Conservation (phyloP, 2,329 filamentous ascomycete species). For the Coniochaeta pulveracea region DNA sequence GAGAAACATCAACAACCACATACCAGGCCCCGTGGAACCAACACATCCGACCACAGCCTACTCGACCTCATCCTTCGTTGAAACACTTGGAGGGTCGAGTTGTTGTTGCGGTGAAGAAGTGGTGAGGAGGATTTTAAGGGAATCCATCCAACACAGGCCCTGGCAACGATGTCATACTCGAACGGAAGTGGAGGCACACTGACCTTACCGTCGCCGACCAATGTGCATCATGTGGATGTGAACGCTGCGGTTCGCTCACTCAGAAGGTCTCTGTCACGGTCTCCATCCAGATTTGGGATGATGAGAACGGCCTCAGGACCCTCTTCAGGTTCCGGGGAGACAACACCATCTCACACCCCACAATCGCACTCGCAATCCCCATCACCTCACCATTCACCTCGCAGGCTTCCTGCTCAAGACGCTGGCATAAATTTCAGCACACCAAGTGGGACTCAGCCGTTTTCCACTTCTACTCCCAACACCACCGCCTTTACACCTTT, state of each 20-base stretch:
- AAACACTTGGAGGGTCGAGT: too few species aligned
- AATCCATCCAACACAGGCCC: too few species aligned
- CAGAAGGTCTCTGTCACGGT: conserved; percentile 78
- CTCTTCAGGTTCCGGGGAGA: conserved; percentile 31
- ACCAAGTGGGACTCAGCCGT: conserved; percentile 14
- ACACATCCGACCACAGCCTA: too few species aligned
- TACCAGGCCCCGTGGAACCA: too few species aligned
- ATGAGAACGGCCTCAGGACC: conserved; percentile 23
- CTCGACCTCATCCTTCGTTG: too few species aligned
- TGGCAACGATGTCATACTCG: conserved; percentile 42
- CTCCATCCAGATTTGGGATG: conserved; percentile 81
- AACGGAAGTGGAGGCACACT: conserved; percentile 61
- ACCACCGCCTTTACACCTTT: conserved; percentile 52
- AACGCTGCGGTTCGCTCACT: conserved; percentile 67
- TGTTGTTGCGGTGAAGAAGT: too few species aligned
- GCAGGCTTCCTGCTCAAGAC: conserved; percentile 1
- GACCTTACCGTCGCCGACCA: conserved; percentile 77
- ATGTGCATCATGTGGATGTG: conserved; percentile 71
- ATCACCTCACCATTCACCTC: conserved; percentile 18
- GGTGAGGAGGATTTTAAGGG: too few species aligned
- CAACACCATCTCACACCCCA: conserved; percentile 47
- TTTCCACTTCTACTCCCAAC: conserved; percentile 21
- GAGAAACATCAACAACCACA: too few species aligned
- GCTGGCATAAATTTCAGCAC: conserved; percentile 7
- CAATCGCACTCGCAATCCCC: conserved; percentile 29